Evolutionary conservation across 768 basidiomycete species (phyloP), one percentile per base, ranked within the genome.

Genomic region (Astraeus odoratus): DNA sequence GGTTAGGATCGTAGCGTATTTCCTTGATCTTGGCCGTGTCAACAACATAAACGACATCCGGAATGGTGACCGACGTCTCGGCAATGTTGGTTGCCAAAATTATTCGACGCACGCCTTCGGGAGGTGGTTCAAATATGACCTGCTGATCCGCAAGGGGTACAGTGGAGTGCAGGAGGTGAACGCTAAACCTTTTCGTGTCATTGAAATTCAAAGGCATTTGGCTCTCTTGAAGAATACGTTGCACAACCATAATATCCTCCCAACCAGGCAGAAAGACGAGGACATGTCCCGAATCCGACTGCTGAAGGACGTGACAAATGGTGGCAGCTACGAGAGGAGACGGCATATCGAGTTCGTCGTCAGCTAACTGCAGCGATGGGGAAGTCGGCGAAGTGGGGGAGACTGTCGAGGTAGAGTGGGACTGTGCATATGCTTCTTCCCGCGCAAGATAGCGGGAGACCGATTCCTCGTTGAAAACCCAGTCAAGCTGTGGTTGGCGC

Each of bases 1-100:
- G 75, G 40, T 85, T 78, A 1, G 94, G 90, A 55, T 97, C 91
- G 56, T 91, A 97, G 13, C 81, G 76, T 56, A 86, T 78, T 64
- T 94, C 88, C 65, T 96, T 96, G 57, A 92, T 75, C 55, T 84
- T 83, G 15, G 78, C 94, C 0, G 86, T 77, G 57, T 98, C 95
- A 35, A 97, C 81, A 24, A 98, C 94, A 55, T 89, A 93, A 8
- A 95, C 89, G 20, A 96, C 89, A 52, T 95, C 89, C 1, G 92
- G 92, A 53, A 97, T 95, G 4, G 94, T 97, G 53, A 96, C 75
- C 4, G 90, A 93, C 3, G 93, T 94, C 66, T 97, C 94, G 10
- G 93, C 93, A 36, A 96, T 92, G 60, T 96, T 96, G 30, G 94
- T 98, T 4, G 93, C 79, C 39, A 97, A 72, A 53, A 98, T 95